A percentile compares a stretch with the other conserved stretches of the same genome.
These are phyloP conservation scores for Lophiotrema nucula DNA, from an alignment of 495 filamentous ascomycete species.

Conservation along the genomic window DNA sequence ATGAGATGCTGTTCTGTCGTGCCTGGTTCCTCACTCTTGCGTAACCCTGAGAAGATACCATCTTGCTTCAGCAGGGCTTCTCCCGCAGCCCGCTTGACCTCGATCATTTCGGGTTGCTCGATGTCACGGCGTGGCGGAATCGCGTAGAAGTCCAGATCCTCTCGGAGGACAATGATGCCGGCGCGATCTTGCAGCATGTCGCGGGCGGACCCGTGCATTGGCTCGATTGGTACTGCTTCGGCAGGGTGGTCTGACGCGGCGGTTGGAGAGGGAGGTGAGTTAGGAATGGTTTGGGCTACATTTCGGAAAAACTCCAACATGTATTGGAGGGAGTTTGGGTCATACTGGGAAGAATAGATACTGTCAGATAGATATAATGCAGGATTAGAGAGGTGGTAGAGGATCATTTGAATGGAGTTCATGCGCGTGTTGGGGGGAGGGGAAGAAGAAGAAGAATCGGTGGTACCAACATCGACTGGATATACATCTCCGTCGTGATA, in stretches of 20 bases:
- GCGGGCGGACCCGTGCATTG: slow-evolving; percentile 64
- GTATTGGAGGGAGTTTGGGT: slow-evolving; percentile 92
- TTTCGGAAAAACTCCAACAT: slow-evolving; percentile 99
- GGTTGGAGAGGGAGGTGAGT: slow-evolving; percentile 59
- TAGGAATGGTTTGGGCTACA: slow-evolving; percentile 90
- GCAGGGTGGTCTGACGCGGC: slow-evolving; percentile 40
- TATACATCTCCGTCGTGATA: slow-evolving; percentile 92
- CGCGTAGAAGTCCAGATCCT: slow-evolving; percentile 96
- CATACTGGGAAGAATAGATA: slow-evolving; percentile 68
- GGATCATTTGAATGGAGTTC: slow-evolving; percentile 35
- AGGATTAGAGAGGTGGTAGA: slow-evolving; percentile 45
- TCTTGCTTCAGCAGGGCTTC: slow-evolving; percentile 82
- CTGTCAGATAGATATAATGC: slow-evolving; percentile 59
- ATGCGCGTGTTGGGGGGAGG: slow-evolving; percentile 42
- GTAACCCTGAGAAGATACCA: slow-evolving; percentile 92
- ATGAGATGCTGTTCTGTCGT: slow-evolving; percentile 98
- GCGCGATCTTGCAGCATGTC: slow-evolving; percentile 85
- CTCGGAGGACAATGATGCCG: slow-evolving; percentile 93
- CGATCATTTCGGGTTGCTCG: slow-evolving; percentile 85
- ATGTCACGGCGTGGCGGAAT: slow-evolving; percentile 90
- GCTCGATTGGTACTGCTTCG: slow-evolving; percentile 66
- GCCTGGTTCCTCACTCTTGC: slow-evolving; percentile 90
- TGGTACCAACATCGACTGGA: slow-evolving; percentile 84
- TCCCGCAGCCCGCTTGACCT: slow-evolving; percentile 92
- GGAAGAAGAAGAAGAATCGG: slow-evolving; percentile 33